Evolutionary conservation across 495 filamentous ascomycete genomes (phyloP).

Genomic region (Neurospora sp.): DNA sequence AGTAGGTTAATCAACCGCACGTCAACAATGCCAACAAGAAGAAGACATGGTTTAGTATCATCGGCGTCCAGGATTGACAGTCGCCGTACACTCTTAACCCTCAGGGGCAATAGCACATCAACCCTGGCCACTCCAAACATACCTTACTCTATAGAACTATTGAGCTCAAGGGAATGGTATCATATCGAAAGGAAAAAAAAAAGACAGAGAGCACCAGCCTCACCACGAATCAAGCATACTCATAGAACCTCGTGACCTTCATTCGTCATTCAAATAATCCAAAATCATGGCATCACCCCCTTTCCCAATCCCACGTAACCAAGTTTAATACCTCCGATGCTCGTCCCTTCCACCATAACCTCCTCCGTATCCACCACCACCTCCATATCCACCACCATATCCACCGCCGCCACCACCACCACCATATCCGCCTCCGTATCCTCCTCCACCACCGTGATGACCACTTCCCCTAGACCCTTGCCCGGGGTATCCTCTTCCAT

Average conservation of each 20-base stretch:
- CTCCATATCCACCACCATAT: background rate
- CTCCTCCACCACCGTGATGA: background rate
- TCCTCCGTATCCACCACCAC: background rate
- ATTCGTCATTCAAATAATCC: background rate
- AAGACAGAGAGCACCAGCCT: background rate
- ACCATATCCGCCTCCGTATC: background rate
- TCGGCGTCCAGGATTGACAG: background rate
- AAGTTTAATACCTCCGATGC: background rate
- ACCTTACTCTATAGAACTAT: background rate
- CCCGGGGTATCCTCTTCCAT: background rate
- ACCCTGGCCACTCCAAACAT: too few relatives aligned
- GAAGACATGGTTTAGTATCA: background rate
- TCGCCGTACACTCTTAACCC: background rate
- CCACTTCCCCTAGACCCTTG: background rate
- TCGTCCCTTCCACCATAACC: background rate
- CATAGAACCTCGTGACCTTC: background rate
- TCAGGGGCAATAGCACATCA: too few relatives aligned
- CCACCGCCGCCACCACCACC: background rate
- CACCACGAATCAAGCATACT: background rate
- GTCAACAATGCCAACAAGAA: background rate
- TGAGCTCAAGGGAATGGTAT: background rate
- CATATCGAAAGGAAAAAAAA: background rate
- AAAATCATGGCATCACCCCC: background rate
- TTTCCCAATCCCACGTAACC: background rate
- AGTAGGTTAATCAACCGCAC: background rate